Conservation (phyloP, 164 flowering plant genomes). For the Tetrastigma voinierianum region DNA sequence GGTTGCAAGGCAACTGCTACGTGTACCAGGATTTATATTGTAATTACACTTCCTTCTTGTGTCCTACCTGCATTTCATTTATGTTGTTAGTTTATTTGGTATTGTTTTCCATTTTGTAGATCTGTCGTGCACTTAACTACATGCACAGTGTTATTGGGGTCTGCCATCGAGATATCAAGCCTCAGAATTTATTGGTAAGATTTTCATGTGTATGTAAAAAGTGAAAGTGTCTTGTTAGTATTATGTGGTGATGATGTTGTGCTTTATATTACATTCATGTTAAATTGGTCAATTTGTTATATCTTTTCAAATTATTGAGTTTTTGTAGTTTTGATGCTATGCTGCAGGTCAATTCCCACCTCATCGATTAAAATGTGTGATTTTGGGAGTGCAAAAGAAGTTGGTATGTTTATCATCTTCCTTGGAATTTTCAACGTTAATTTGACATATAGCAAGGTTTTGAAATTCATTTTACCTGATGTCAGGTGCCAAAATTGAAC, state of each 20-base stretch:
- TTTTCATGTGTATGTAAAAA: background rate
- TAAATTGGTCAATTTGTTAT: background rate
- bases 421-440: background rate
- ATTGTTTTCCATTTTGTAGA: conserved; percentile 44
- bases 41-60: background rate
- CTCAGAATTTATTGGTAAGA: conserved; percentile 24
- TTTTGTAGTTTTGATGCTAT: conserved; percentile 5
- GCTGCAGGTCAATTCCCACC: conserved; percentile 40
- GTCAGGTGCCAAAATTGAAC: conserved; percentile 62
- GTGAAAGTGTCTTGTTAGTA: too few species aligned
- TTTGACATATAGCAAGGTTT: conserved; percentile 11
- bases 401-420: conserved; percentile 38
- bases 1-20: too few species aligned
- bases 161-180: too few species aligned
- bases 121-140: conserved; percentile 85
- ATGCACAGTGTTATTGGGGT: conserved; percentile 33
- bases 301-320: background rate
- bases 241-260: background rate
- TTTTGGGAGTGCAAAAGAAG: conserved; percentile 10
- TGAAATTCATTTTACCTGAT: conserved; percentile 2
- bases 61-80: background rate
- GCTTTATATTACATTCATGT: too few species aligned
- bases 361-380: conserved; percentile 17
- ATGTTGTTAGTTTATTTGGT: too few species aligned
- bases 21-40: background rate